Conservation (phyloP, 2,329 filamentous ascomycete genomes). For the Penicillium sp. region DNA sequence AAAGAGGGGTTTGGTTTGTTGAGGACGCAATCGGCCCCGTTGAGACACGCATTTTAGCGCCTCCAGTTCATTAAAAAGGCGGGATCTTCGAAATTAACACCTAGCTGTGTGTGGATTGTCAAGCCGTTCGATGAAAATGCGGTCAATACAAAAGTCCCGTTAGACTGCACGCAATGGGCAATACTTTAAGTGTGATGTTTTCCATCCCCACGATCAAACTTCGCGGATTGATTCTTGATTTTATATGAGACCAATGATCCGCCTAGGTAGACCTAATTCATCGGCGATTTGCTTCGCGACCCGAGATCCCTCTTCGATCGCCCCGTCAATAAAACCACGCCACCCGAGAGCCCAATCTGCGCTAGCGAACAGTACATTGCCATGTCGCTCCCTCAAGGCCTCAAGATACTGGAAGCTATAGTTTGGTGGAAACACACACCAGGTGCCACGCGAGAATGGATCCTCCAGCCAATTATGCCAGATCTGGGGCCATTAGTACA, state of each 20-base stretch:
- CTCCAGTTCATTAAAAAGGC: not conserved
- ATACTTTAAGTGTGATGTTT: not conserved
- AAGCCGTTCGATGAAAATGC: not conserved
- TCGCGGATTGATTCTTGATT: not conserved
- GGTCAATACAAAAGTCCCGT: not conserved
- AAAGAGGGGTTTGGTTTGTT: not conserved
- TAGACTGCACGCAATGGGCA: no score
- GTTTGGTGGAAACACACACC: not conserved
- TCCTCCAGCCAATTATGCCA: conserved; percentile 10
- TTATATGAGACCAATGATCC: conserved; percentile 50
- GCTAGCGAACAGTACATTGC: conserved; percentile 8
- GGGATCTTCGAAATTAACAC: not conserved
- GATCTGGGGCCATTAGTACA: not conserved
- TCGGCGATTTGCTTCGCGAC: conserved; percentile 5
- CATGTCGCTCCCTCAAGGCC: conserved; percentile 6
- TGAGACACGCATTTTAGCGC: not conserved
- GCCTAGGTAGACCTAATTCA: conserved; percentile 46
- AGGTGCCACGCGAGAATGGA: conserved; percentile 5
- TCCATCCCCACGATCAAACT: not conserved
- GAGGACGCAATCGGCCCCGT: not conserved
- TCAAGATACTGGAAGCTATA: conserved; percentile 4
- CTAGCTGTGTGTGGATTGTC: not conserved
- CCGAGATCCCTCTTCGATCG: conserved; percentile 7
- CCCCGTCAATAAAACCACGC: conserved; percentile 10
- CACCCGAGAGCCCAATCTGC: conserved; percentile 7